Conservation (phyloP, 306 rosid genomes). For the Quercus suber region DNA sequence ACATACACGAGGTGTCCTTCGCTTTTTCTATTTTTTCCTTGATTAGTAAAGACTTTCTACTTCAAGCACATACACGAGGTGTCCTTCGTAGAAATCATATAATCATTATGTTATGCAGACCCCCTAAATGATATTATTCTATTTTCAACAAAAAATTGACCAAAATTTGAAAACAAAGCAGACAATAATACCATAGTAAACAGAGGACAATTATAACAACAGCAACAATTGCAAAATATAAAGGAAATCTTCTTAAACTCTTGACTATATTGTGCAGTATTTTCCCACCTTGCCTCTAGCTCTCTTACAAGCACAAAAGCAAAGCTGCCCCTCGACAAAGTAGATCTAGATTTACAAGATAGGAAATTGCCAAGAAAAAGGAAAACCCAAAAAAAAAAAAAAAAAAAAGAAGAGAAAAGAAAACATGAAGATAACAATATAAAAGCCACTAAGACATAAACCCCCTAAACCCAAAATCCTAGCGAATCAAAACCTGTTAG, state of each 20-base stretch:
- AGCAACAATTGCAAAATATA: neutral
- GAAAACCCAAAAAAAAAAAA: neutral
- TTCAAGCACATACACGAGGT: too few species aligned
- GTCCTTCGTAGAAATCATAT: too few species aligned
- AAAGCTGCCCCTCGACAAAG: constrained; percentile 48
- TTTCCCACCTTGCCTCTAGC: constrained; percentile 86
- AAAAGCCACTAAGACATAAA: constrained; percentile 26
- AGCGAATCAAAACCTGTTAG: constrained; percentile 64
- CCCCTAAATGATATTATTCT: too few species aligned
- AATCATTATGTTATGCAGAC: too few species aligned
- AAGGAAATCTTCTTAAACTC: constrained; percentile 25
- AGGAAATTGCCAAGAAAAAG: constrained; percentile 56
- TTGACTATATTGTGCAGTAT: constrained; percentile 63
- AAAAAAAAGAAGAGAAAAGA: neutral
- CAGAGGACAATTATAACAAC: neutral
- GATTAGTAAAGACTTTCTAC: too few species aligned
- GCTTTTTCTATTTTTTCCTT: too few species aligned
- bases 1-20: too few species aligned
- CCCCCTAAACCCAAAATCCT: constrained; percentile 61
- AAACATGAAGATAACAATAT: constrained; percentile 26
- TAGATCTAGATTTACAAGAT: constrained; percentile 71
- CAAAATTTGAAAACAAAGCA: too few species aligned
- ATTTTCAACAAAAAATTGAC: too few species aligned
- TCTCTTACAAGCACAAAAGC: constrained; percentile 54
- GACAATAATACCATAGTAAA: too few species aligned